Evolutionary conservation across 2,329 filamentous ascomycete genomes (phyloP).

Genomic region (Aspergillus pseudoterreus): DNA sequence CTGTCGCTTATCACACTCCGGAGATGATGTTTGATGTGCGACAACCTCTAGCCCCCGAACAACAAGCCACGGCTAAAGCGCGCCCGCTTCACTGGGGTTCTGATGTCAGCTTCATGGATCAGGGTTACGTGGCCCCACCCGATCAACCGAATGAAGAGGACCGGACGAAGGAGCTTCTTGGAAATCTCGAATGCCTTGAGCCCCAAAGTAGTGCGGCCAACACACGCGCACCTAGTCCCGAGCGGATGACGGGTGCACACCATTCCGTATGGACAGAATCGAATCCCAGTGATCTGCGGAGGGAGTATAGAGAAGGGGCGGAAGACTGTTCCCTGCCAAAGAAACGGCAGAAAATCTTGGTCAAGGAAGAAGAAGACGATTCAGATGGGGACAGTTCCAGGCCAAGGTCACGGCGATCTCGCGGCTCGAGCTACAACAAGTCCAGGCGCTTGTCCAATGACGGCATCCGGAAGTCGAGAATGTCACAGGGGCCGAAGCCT

Average conservation of each 20-base stretch:
- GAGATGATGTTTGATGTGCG: conserved; percentile 38
- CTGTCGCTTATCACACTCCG: conserved; percentile 33
- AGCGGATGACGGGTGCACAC: conserved; percentile 19
- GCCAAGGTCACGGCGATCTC: conserved; percentile 48
- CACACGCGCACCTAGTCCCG: conserved; percentile 58
- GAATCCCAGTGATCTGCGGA: conserved; percentile 7
- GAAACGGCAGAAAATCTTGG: conserved; percentile 27
- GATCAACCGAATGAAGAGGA: conserved; percentile 58
- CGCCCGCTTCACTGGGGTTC: conserved; percentile 62
- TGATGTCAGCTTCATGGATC: conserved; percentile 60
- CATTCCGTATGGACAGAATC: conserved; percentile 14
- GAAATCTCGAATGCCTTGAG: conserved; percentile 56
- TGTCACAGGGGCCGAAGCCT: conserved; percentile 27
- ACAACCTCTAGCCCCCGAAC: conserved; percentile 31
- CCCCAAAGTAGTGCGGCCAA: conserved; percentile 56
- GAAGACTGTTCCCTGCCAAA: conserved; percentile 27
- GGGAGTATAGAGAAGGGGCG: conserved; percentile 14
- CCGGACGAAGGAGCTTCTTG: conserved; percentile 53
- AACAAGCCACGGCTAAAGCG: conserved; percentile 38
- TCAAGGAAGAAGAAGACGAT: conserved; percentile 43
- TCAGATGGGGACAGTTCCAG: conserved; percentile 32
- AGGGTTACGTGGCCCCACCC: conserved; percentile 57
- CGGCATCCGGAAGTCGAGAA: conserved; percentile 34
- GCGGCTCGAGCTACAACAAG: conserved; percentile 37
- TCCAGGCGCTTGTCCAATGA: conserved; percentile 31